Evolutionary conservation across 495 filamentous ascomycete genomes (phyloP), one percentile per base, ranked within the genome.

Genomic region (Penicillium atrosanguineum): DNA sequence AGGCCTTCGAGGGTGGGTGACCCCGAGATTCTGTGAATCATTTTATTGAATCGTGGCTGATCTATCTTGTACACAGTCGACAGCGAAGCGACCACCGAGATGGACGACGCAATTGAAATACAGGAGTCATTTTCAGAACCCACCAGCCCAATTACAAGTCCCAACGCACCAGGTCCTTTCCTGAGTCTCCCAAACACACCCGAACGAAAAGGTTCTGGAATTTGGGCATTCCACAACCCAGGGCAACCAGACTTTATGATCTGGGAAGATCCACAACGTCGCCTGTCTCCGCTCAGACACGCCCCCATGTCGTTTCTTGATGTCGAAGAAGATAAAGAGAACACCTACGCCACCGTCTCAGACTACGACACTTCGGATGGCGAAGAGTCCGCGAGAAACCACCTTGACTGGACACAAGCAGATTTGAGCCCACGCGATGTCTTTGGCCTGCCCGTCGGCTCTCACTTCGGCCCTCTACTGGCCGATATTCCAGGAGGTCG

Each of bases 241-340:
- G 2, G 7, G 11, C 21, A 39, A 8, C 37, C 26, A 11, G 12
- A 50, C n/a, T 50, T 50, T 16, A 7, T 12, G 1, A 42, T 50
- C 21, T 31, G 11, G 12, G 47, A 50, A 23, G 47, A 50, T 20
- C 15, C 44, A 11, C 7, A 6, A 25, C 6, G 25, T n/a, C 16
- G 21, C n/a, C 16, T 2, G 7, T 29, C 23, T 6, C 47, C 47
- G 4, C 21, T 19, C 3, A n/a, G 3, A 18, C 36, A 8, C 2
- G 18, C 37, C 0, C 47, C 47, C 3, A 18, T 29, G 2, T 2
- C 25, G 5, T 31, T 31, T 14, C 7, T 6, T 12, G 39, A 51
- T 6, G 6, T n/a, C n/a, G 53, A 48, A 0, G 60, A 63, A 31
- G 50, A 60, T 7, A 60, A 57, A 16, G 56, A 60, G 26, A 63